phyloP scores from a whole-genome alignment of 2,329 filamentous ascomycete species.

The Fusarium concolor region DNA sequence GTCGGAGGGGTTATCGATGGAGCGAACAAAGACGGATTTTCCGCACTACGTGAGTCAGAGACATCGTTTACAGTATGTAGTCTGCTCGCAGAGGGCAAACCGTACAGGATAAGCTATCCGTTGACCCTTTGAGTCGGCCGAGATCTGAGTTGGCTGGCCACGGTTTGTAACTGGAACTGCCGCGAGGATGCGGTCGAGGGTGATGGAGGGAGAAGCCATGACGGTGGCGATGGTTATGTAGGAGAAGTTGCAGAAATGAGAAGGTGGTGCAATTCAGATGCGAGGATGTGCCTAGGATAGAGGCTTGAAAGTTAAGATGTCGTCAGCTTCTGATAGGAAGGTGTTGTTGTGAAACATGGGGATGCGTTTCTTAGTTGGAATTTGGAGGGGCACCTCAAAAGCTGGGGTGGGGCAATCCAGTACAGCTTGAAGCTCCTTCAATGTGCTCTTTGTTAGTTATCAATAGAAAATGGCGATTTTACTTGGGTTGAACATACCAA shows the following conservation, averaged over 20 bases:
- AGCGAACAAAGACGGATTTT: constrained; percentile 96
- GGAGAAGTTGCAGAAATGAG: not conserved
- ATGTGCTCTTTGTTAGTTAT: not conserved
- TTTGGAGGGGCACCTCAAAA: constrained; percentile 29
- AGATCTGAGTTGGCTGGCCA: constrained; percentile 89
- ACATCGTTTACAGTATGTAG: not conserved
- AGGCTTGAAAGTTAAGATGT: constrained; percentile 22
- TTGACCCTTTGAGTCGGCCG: constrained; percentile 88
- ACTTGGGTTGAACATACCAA: not conserved
- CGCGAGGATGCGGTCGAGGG: constrained; percentile 79
- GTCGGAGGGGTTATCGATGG: constrained; percentile 87
- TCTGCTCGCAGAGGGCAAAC: constrained; percentile 23
- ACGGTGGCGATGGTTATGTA: constrained; percentile 2
- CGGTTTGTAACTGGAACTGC: constrained; percentile 85
- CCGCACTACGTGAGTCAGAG: constrained; percentile 71
- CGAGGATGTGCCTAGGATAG: constrained; percentile 5
- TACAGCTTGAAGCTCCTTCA: constrained; percentile 15
- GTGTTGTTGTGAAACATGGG: constrained; percentile 34
- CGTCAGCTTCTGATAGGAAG: constrained; percentile 18
- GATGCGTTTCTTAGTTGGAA: constrained; percentile 7
- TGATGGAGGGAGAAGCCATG: constrained; percentile 61
- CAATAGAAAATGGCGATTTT: not conserved
- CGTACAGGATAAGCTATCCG: constrained; percentile 91
- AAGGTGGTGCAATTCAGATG: constrained; percentile 11
- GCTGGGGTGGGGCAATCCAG: constrained; percentile 33